Percentiles rank a stretch among this genome's conserved stretches.
phyloP scores from a whole-genome alignment of 225 moss, liverwort and hornwort species.

The Thuidium tamariscinum region DNA sequence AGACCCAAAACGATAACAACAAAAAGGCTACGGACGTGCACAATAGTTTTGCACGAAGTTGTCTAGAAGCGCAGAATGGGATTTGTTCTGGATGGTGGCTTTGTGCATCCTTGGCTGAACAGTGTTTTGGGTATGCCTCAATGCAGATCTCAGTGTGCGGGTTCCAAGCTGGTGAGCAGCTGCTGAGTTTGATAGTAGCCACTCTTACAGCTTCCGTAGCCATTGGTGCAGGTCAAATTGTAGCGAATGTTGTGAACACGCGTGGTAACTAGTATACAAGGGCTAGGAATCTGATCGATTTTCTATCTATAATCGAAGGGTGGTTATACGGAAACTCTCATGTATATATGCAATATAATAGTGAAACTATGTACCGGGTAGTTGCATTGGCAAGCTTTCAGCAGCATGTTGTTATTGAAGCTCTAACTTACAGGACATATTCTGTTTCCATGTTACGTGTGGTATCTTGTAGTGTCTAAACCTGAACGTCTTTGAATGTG shows the following conservation, averaged over 20 bases:
- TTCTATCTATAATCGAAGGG: neutral
- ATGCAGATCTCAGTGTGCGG: conserved; percentile 88
- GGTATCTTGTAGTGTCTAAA: neutral
- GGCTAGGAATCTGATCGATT: neutral
- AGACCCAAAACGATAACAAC: neutral
- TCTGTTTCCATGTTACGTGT: neutral
- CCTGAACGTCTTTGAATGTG: neutral
- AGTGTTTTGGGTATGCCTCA: neutral
- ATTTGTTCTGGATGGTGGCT: neutral
- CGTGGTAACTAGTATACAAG: neutral
- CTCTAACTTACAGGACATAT: neutral
- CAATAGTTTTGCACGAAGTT: neutral
- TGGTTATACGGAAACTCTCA: neutral
- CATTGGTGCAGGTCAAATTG: conserved; percentile 86
- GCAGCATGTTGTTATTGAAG: neutral
- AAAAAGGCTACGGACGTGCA: neutral
- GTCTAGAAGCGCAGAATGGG: neutral
- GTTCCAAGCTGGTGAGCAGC: conserved; percentile 90
- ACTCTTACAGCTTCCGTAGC: conserved; percentile 76
- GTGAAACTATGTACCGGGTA: neutral
- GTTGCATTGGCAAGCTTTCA: neutral
- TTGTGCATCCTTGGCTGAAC: neutral
- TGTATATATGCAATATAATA: neutral
- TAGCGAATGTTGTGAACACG: conserved; percentile 49
- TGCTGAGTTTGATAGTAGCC: conserved; percentile 82